These are phyloP conservation scores for Pezicula carpinea DNA, from an alignment of 2,329 filamentous ascomycete genomes.

Conservation along the genomic window DNA sequence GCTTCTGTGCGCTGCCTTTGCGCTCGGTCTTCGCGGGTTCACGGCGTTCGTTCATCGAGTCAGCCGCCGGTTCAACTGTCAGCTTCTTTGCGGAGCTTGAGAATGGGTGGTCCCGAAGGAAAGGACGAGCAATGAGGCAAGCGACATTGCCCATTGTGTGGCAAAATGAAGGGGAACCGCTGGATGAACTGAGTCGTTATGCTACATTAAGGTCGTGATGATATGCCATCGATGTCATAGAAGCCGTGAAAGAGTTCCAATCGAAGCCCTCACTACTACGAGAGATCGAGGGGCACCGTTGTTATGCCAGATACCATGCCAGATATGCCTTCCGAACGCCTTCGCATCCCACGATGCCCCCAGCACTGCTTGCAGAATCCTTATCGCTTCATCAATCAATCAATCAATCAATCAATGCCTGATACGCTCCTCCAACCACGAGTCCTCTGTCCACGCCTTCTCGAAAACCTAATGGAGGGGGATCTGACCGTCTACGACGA, in stretches of 20 bases:
- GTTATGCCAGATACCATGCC: neutral
- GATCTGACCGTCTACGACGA: slow-evolving; percentile 13
- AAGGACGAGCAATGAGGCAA: too few relatives aligned
- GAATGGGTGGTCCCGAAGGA: too few relatives aligned
- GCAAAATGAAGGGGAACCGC: too few relatives aligned
- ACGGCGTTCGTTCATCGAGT: neutral
- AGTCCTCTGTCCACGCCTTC: slow-evolving; percentile 5
- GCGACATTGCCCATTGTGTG: too few relatives aligned
- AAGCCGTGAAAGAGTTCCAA: too few relatives aligned
- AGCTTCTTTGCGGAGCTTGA: too few relatives aligned
- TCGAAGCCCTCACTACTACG: too few relatives aligned
- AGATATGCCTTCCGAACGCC: too few relatives aligned
- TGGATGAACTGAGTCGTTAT: too few relatives aligned
- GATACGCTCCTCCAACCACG: neutral
- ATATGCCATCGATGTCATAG: neutral
- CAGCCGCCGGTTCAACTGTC: too few relatives aligned
- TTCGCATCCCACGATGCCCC: neutral
- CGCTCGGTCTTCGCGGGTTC: neutral
- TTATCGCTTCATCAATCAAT: neutral
- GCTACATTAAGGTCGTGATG: too few relatives aligned
- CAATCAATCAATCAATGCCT: slow-evolving; percentile 9
- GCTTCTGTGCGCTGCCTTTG: neutral
- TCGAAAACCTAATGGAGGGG: slow-evolving; percentile 14
- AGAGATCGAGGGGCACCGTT: neutral
- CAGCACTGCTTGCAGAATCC: neutral